Base-by-base conservation (phyloP, 2,329 filamentous ascomycete species). In the Colletotrichum tabaci region DNA sequence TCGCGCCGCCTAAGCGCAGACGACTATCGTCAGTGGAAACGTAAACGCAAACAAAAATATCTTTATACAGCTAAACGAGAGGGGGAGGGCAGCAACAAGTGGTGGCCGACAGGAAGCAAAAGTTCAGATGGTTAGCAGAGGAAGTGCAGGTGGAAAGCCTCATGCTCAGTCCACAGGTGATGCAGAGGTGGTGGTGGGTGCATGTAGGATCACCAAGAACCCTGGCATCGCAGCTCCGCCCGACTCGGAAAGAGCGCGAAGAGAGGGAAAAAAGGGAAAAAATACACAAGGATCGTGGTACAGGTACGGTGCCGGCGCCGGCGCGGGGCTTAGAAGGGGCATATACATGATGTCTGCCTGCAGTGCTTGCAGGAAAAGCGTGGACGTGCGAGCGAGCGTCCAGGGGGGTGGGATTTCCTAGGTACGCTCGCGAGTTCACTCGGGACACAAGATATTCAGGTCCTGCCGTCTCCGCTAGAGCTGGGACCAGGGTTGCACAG, bases 151-250 rank as follows among this genome's bases (percentile, higher is more conserved):
- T 9, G 16, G 40, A 46, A 42, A 49, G 30, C 49, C 65, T 42
- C 56, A 26, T 38, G n/a, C 23, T 62, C 63, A 52, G 63, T 46
- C 63, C 55, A 49, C 46, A 50, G 30, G 26, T 12, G 60, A 62
- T 30, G 30, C 23, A 67, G 64, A 30, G 30, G 7, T 30, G 30
- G 30, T 30, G 30, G 18, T 53, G 21, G 30, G 52, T 35, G 49
- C 40, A 55, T 21, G 55, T 71, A 57, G 68, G 26, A 68, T 62
- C 44, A 63, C 58, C 58, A 46, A 62, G 52, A 55, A 58, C 23
- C 23, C 58, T 30, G 52, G 38, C 21, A 38, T 49, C 10, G 15
- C 58, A 52, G 52, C 52, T 30, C 63, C 35, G 52, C 44, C 58
- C n/a, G 26, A 38, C 52, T 63, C 68, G 58, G 52, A 58, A n/a